Base-by-base conservation (phyloP, 371 early-diverging fungal species). In the Lichtheimia corymbifera region DNA sequence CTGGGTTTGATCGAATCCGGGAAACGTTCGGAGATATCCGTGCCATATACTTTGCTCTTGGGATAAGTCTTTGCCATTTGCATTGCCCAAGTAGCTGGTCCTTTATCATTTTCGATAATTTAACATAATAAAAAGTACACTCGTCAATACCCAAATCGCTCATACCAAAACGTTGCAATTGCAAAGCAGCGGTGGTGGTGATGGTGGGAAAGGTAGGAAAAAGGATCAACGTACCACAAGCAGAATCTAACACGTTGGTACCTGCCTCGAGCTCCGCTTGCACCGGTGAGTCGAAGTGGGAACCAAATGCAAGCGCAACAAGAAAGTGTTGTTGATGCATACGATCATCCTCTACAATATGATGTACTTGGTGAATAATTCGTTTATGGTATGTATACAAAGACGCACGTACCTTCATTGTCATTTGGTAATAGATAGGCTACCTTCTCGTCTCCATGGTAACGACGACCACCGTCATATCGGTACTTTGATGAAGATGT, bases 381-480 rank as follows among this genome's bases (percentile, higher is more conserved):
- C 7, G 17, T 47, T 18, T 17, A 5, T 17, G n/a, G 6, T 17
- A 47, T n/a, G 0, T 1, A 47, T 2, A 47, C 5, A n/a, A 47
- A n/a, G 5, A 47, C 12, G n/a, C 7, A n/a, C 50, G 2, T 14
- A 74, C 79, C 79, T 63, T 67, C 74, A 51, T 79, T 67, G 43
- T 85, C 83, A 49, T 80, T 79, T 2, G 85, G 85, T 3, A 85
- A 62, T 54, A 82, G 66, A 56, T 85, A 85, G 7, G 76, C 62
- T 5, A 74, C 74, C 17, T 58, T 68, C 15, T 71, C 71, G 20
- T 74, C 71, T 14, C 73, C 71, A 53, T 82, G 78, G 18, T 73
- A 77, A 41, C 74, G 71, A 55, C 85, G 72, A 6, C 85, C 85
- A 40, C 74, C 72, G n/a, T 66, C 65, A 51, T 73, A 79, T 5